Conservation (phyloP, 2,329 filamentous ascomycete species). For the Microsporum canis region DNA sequence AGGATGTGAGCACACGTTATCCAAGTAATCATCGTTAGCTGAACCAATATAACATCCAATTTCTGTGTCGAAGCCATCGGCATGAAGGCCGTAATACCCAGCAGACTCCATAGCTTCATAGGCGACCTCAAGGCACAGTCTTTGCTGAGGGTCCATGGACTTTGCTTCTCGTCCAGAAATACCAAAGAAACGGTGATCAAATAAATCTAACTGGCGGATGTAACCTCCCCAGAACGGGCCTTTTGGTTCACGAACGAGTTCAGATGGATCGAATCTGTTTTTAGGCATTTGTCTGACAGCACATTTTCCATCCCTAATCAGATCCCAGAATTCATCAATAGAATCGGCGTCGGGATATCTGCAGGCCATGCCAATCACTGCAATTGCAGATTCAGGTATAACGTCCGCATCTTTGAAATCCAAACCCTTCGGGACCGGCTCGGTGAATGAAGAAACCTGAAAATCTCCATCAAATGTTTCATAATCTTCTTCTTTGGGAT, state of each 20-base stretch:
- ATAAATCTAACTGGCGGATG: conserved; percentile 18
- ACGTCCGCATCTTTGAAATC: background rate
- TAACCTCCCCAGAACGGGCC: background rate
- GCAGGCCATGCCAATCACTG: conserved; percentile 5
- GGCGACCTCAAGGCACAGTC: conserved; percentile 14
- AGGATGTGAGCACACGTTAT: conserved; percentile 5
- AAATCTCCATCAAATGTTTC: background rate
- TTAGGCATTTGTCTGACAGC: background rate
- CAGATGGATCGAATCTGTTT: background rate
- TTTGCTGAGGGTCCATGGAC: conserved; percentile 18
- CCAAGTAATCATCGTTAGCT: background rate
- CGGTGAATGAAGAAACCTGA: background rate
- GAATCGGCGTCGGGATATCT: conserved; percentile 1
- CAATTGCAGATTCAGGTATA: conserved; percentile 3
- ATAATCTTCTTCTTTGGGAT: background rate
- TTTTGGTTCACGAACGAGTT: conserved; percentile 10
- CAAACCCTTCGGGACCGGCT: background rate
- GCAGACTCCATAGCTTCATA: conserved; percentile 13
- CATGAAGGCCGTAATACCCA: conserved; percentile 1
- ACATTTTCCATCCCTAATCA: background rate
- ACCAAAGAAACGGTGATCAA: conserved; percentile 22
- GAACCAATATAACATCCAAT: conserved; percentile 13
- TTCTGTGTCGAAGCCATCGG: conserved; percentile 5
- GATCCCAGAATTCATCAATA: background rate
- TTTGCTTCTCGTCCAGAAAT: conserved; percentile 12